Conservation (phyloP, 1,284 basidiomycete species). For the Puccinia polysora region DNA sequence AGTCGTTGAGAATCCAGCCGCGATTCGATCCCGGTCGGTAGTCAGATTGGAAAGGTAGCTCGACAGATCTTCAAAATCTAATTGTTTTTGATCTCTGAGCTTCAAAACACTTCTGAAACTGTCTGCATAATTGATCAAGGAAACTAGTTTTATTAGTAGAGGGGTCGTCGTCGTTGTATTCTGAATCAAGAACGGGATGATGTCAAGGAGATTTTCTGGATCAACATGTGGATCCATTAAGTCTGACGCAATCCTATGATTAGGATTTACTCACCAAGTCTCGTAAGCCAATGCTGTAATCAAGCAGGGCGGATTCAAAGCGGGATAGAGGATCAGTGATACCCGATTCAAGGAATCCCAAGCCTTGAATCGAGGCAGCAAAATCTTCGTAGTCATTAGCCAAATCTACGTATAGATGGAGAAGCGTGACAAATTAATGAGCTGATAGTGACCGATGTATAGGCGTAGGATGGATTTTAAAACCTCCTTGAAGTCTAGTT, state of each 20-base stretch:
- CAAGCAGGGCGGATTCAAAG: constrained; percentile 87
- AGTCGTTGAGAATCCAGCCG: constrained; percentile 59
- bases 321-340: constrained; percentile 95
- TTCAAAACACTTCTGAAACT: constrained; percentile 86
- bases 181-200: constrained; percentile 26
- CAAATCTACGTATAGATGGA: constrained; percentile 66
- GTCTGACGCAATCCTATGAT: constrained; percentile 15
- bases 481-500: no score
- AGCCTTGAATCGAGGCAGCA: constrained; percentile 86
- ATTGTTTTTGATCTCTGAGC: constrained; percentile 93
- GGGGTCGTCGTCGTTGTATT: constrained; percentile 55
- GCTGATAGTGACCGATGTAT: neutral
- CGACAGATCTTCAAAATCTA: constrained; percentile 95
- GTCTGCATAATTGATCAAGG: constrained; percentile 78
- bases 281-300: constrained; percentile 78
- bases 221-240: neutral
- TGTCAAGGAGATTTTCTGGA: constrained; percentile 3
- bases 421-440: no score
- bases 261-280: constrained; percentile 58
- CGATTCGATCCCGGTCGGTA: constrained; percentile 81
- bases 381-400: constrained; percentile 94
- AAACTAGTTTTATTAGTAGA: constrained; percentile 80
- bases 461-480: no score
- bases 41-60: constrained; percentile 89
- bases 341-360: constrained; percentile 94